Conservation (phyloP, 2,329 filamentous ascomycete species). For the Monilinia polystroma region DNA sequence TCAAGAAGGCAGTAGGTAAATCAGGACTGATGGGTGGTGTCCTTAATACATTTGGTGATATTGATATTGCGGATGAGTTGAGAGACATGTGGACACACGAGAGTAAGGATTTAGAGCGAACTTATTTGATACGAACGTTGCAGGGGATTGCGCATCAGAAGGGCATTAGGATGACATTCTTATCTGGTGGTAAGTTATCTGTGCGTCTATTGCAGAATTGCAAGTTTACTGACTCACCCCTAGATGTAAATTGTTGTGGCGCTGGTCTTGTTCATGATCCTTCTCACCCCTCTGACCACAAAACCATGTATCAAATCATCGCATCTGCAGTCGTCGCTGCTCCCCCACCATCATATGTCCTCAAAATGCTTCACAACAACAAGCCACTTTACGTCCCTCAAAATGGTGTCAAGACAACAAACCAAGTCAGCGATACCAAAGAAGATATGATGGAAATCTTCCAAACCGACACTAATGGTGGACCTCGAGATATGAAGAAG, state of each 20-base stretch:
- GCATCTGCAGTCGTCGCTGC: constrained; percentile 89
- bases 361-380: constrained; percentile 94
- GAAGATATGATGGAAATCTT: constrained; percentile 99
- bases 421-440: constrained; percentile 84
- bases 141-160: constrained; percentile 96
- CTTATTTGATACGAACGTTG: constrained; percentile 91
- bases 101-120: constrained; percentile 93
- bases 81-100: constrained; percentile 99
- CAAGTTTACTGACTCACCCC: constrained; percentile 26
- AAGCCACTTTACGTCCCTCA: constrained; percentile 86
- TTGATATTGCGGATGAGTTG: constrained; percentile 90
- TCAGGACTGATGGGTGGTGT: constrained; percentile 93
- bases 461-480: constrained; percentile 86
- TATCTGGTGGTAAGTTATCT: constrained; percentile 70
- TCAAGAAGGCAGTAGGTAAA: constrained; percentile 97
- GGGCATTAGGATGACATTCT: constrained; percentile 92
- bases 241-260: constrained; percentile 83
- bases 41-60: constrained; percentile 91
- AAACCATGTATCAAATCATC: constrained; percentile 99
- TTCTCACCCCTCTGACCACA: constrained; percentile 85
- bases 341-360: constrained; percentile 78
- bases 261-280: constrained; percentile 95
- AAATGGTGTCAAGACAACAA: constrained; percentile 78
- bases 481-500: constrained; percentile 77
- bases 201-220: neutral